Evolutionary conservation across 2,329 filamentous ascomycete genomes (phyloP), one percentile per base, ranked within the genome.

Genomic region (Lachnellula subtilissima): DNA sequence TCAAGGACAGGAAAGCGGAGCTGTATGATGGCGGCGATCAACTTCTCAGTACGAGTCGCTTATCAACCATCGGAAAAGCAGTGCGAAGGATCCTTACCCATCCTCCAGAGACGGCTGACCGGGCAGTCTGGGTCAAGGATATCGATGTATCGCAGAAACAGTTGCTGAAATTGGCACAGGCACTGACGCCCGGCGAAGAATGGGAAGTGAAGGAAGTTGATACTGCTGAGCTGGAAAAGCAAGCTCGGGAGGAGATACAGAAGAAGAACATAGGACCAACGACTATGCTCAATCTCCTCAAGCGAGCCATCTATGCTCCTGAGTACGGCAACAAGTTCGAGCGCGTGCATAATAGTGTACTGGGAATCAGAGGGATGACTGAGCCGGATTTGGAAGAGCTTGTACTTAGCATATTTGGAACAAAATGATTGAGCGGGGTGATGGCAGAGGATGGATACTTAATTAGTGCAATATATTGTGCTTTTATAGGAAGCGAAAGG

Each of bases 101-200:
- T 52, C 77, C 75, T 0, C 73, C 76, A 1, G 75, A 80, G 65
- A 84, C 81, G 0, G 75, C 75, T 64, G 83, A 85, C 65, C 72
- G 74, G 1, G 59, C 68, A 6, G 70, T 84, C 5, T 74, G 73
- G 59, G 69, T 81, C 19, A 70, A 77, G 11, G 74, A 76, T 25
- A 70, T 74, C 15, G 69, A 74, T n/a, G 65, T 75, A 14, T 75
- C 76, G 0, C 80, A 81, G 66, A 72, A 72, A 14, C 53, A 74
- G 53, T 57, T 76, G 2, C 40, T 72, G 6, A 65, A 65, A 5
- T 59, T 68, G 7, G 67, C 59, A 17, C 64, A 74, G 62, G 67
- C 67, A 43, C 57, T 68, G 37, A 67, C 66, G 1, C 71, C 61
- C 5, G 50, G 66, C 1, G 61, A 61, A 14, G 59, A 66, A 43